Conservation (phyloP, 805 yeast genomes). For the Suhomyces canberraensis region DNA sequence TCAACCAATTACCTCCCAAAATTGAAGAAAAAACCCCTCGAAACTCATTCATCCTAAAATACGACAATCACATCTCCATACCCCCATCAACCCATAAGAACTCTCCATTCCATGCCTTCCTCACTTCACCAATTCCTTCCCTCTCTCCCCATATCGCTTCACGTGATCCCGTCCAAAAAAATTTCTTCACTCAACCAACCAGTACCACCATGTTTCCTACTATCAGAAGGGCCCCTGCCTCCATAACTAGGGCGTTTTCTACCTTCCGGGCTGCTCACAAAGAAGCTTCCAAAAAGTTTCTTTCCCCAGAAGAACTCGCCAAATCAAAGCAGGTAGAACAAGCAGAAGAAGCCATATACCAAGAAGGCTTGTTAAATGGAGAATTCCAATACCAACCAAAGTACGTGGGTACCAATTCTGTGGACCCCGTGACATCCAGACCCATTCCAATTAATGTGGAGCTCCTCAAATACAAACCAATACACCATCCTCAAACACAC, state of each 20-base stretch:
- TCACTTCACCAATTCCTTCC: no score
- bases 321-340: slow-evolving; percentile 23
- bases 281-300: slow-evolving; percentile 1
- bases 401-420: slow-evolving; percentile 18
- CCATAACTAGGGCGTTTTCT: slow-evolving; percentile 2
- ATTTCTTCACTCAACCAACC: not conserved
- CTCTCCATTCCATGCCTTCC: no score
- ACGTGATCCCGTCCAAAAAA: not conserved
- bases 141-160: no score
- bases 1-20: no score
- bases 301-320: slow-evolving; percentile 32
- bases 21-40: no score
- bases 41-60: no score
- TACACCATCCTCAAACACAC: slow-evolving; percentile 61
- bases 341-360: slow-evolving; percentile 25
- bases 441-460: slow-evolving; percentile 87
- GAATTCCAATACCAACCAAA: slow-evolving; percentile 31
- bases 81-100: no score
- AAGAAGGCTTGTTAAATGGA: slow-evolving; percentile 24
- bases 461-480: slow-evolving; percentile 76
- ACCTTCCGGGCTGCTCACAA: not conserved
- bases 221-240: slow-evolving; percentile 1
- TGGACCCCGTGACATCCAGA: slow-evolving; percentile 23
- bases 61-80: no score
- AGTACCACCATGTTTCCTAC: not conserved